phyloP scores from a whole-genome alignment of 305 asterid species.

The Fraxinus nigra region DNA sequence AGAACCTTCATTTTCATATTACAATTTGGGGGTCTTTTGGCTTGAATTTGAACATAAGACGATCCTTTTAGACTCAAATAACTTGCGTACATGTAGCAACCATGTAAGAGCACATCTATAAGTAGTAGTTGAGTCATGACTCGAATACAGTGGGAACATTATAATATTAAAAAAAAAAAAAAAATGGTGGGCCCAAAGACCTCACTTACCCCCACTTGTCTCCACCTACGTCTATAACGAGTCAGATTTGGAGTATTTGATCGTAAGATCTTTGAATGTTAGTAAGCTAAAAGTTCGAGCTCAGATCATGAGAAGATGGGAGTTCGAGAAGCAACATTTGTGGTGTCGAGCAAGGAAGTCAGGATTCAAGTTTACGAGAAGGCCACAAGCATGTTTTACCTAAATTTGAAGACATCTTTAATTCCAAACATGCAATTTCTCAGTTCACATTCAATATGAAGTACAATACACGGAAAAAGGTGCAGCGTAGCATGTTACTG shows the following conservation, averaged over 20 bases:
- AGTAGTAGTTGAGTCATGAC: background rate
- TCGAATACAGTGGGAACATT: too few species aligned
- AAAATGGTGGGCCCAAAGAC: background rate
- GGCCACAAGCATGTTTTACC: background rate
- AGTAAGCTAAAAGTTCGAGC: background rate
- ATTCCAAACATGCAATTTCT: background rate
- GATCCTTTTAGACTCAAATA: background rate
- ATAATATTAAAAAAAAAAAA: too few species aligned
- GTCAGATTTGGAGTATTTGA: background rate
- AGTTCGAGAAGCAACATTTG: background rate
- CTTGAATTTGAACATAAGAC: background rate
- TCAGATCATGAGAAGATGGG: background rate
- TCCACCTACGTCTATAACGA: background rate
- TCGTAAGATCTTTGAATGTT: background rate
- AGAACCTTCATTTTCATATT: conserved; percentile 13
- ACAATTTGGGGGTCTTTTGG: background rate
- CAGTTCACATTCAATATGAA: conserved; percentile 6
- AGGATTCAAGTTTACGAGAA: background rate
- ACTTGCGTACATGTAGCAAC: background rate
- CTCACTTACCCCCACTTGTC: background rate
- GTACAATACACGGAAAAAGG: background rate
- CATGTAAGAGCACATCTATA: too few species aligned
- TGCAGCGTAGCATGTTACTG: conserved; percentile 21
- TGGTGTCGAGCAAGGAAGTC: background rate
- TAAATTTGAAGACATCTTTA: background rate